These are phyloP conservation scores for Debaryomyces sp. DNA, from an alignment of 1,139 yeast species.

Conservation along the genomic window DNA sequence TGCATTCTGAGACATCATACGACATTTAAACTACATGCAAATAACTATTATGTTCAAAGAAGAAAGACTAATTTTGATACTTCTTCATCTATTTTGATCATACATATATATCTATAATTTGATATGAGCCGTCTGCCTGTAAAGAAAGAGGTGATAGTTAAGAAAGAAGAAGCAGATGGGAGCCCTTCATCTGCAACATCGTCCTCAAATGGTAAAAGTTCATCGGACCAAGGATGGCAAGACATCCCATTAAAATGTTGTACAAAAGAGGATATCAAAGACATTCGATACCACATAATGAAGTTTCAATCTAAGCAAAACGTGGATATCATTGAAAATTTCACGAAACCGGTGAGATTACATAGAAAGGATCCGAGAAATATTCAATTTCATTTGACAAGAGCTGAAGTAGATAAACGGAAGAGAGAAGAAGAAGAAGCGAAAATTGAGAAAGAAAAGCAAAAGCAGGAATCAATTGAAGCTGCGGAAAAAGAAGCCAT, in stretches of 20 bases:
- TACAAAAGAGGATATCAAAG: conserved; percentile 69
- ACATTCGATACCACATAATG: conserved; percentile 77
- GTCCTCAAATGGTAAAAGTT: conserved; percentile 9
- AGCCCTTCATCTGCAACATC: conserved; percentile 7
- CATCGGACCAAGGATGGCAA: conserved; percentile 46
- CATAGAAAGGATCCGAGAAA: conserved; percentile 93
- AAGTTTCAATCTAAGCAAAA: conserved; percentile 75
- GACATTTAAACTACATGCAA: background rate
- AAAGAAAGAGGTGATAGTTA: conserved; percentile 31
- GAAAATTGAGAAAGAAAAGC: conserved; percentile 27
- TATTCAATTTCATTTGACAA: conserved; percentile 77
- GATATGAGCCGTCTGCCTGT: conserved; percentile 29
- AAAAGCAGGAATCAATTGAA: conserved; percentile 33
- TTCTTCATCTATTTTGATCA: background rate
- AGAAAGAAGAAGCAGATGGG: conserved; percentile 21
- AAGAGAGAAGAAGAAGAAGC: conserved; percentile 50
- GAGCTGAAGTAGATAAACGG: conserved; percentile 61
- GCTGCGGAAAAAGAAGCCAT: conserved; percentile 20
- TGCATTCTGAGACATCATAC: background rate
- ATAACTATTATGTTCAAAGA: background rate
- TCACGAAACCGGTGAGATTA: conserved; percentile 79
- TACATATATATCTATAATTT: background rate
- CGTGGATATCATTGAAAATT: conserved; percentile 71
- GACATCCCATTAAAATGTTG: conserved; percentile 77
- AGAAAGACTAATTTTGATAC: background rate